Conservation (phyloP, 331 rosid genomes). For the Malus hybrid region DNA sequence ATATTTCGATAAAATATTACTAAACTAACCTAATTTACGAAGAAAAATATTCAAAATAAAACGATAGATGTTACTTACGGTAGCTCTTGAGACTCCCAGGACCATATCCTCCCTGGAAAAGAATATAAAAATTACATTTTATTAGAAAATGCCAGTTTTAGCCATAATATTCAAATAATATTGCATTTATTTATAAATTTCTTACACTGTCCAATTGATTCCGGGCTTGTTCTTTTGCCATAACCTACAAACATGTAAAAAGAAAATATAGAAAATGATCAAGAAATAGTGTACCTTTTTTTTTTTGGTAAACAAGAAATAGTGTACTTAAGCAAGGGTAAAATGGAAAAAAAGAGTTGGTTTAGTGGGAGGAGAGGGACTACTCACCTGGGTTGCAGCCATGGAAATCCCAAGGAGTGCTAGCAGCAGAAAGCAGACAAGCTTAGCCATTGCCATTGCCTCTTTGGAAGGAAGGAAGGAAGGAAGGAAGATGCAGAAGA, state of each 20-base stretch:
- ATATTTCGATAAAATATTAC: background rate
- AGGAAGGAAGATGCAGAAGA: background rate
- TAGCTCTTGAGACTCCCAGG: conserved; percentile 43
- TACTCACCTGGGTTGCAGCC: conserved; percentile 20
- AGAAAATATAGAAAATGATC: background rate
- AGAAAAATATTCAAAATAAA: background rate
- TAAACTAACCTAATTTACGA: background rate
- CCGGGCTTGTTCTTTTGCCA: conserved; percentile 37
- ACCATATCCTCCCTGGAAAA: conserved; percentile 39
- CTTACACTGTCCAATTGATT: conserved; percentile 41
- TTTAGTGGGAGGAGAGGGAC: background rate
- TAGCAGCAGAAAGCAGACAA: conserved; percentile 34
- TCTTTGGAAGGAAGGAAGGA: background rate
- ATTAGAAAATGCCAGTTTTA: background rate
- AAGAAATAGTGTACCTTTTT: background rate
- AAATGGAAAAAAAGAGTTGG: too few species aligned
- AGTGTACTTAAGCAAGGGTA: too few species aligned
- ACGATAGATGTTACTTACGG: conserved; percentile 19
- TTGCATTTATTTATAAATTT: background rate
- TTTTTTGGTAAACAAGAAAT: too few species aligned
- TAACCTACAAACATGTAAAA: conserved; percentile 4
- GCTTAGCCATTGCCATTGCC: conserved; percentile 31
- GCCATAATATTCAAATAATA: background rate
- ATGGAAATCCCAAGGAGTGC: conserved; percentile 43
- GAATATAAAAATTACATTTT: background rate